Evolutionary conservation across 2,329 filamentous ascomycete species (phyloP).

Genomic region (Pseudogymnoascus sp.): DNA sequence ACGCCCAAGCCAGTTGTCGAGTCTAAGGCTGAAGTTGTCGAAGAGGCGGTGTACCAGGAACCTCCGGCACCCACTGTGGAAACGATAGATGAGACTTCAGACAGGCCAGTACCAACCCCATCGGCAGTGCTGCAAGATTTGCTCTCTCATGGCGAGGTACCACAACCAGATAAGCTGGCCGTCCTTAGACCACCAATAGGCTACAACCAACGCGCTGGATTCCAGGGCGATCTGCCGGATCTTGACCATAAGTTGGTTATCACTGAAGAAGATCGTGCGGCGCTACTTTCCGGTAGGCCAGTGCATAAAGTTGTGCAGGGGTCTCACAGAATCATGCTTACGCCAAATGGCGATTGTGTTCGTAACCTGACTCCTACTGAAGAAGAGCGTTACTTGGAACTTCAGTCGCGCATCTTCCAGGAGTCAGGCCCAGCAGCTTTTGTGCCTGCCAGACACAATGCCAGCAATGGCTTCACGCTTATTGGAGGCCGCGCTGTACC

Average conservation of each 20-base stretch:
- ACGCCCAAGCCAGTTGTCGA: constrained; percentile 14
- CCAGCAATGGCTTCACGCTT: constrained; percentile 49
- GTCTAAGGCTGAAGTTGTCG: constrained; percentile 15
- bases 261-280: constrained; percentile 44
- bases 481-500: constrained; percentile 57
- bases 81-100: constrained; percentile 22
- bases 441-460: constrained; percentile 45
- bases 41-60: constrained; percentile 17
- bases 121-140: constrained; percentile 32
- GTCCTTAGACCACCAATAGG: constrained; percentile 33
- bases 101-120: constrained; percentile 25
- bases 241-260: constrained; percentile 37
- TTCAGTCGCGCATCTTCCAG: constrained; percentile 52
- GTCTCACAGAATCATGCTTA: constrained; percentile 57
- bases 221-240: constrained; percentile 17
- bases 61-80: constrained; percentile 15
- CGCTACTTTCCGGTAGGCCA: constrained; percentile 46
- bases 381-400: constrained; percentile 59
- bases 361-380: constrained; percentile 60
- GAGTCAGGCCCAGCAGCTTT: constrained; percentile 47
- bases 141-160: constrained; percentile 28
- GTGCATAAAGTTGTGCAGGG: constrained; percentile 56
- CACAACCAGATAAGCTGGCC: constrained; percentile 30
- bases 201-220: constrained; percentile 28
- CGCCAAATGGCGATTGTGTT: constrained; percentile 68